A percentile compares a stretch with the other conserved stretches of the same genome.
Conservation (phyloP, 2,329 filamentous ascomycete species). For the Phoma sp. region DNA sequence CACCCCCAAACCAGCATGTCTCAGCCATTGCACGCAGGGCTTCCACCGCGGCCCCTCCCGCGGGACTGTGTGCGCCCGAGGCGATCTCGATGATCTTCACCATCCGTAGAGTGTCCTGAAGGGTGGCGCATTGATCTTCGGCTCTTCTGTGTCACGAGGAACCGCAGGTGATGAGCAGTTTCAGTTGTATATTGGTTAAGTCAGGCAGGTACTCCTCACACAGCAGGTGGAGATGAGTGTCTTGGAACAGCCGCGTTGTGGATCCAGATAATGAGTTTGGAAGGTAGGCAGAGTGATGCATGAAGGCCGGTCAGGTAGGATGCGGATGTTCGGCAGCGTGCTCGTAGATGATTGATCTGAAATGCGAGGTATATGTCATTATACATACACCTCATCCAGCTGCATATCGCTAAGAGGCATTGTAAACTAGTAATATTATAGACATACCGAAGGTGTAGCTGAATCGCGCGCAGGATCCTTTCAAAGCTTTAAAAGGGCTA, state of each 20-base stretch:
- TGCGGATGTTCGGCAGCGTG: not conserved
- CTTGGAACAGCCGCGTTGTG: not conserved
- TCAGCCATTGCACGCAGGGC: conserved; percentile 11
- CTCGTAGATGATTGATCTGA: not conserved
- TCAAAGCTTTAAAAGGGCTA: too few relatives aligned
- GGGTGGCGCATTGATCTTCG: not conserved
- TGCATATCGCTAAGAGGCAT: not conserved
- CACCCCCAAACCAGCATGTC: not conserved
- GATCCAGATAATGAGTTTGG: not conserved
- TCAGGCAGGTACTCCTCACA: not conserved
- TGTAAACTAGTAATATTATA: too few relatives aligned
- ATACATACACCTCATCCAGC: not conserved
- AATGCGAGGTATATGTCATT: not conserved
- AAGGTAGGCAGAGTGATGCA: conserved; percentile 7
- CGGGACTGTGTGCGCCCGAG: not conserved
- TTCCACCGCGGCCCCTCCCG: conserved; percentile 9
- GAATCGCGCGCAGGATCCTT: too few relatives aligned
- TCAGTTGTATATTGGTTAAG: conserved; percentile 5
- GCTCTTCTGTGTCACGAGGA: conserved; percentile 7
- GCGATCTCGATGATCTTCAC: conserved; percentile 11
- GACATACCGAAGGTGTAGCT: too few relatives aligned
- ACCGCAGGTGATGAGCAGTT: conserved; percentile 14
- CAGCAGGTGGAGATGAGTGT: not conserved
- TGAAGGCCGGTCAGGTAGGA: not conserved
- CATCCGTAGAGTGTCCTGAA: not conserved